These are phyloP conservation scores for Laguncularia racemosa DNA, from an alignment of 345 rosid species.

Conservation along the genomic window DNA sequence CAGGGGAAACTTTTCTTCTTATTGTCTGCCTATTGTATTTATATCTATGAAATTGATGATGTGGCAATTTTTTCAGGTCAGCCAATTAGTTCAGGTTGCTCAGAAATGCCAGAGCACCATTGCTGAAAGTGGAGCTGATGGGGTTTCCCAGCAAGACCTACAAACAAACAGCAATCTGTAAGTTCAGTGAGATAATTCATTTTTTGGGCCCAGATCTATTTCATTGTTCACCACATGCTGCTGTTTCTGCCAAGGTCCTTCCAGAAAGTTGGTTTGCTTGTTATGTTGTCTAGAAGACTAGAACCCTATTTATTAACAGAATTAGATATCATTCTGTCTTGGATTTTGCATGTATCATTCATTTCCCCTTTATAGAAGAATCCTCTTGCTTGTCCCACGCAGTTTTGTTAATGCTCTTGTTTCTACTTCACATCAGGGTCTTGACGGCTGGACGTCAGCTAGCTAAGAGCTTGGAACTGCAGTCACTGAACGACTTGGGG, in stretches of 20 bases:
- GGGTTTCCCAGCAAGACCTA: conserved; percentile 80
- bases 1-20: neutral
- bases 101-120: conserved; percentile 94
- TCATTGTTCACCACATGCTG: neutral
- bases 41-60: neutral
- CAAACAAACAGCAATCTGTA: conserved; percentile 93
- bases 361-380: too few species aligned
- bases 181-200: conserved; percentile 15
- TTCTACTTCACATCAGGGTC: conserved; percentile 49
- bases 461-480: conserved; percentile 80
- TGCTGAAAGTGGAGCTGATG: conserved; percentile 84
- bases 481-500: conserved; percentile 84
- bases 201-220: neutral
- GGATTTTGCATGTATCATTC: too few species aligned
- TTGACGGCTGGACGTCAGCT: conserved; percentile 86
- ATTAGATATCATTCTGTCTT: too few species aligned
- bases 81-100: conserved; percentile 87
- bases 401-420: conserved; percentile 3
- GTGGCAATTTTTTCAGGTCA: conserved; percentile 48
- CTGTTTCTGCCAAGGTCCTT: neutral
- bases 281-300: too few species aligned
- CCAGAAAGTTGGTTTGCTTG: too few species aligned
- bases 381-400: neutral
- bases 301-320: too few species aligned
- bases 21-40: neutral